Evolutionary conservation across 306 rosid species (phyloP), one percentile per base, ranked within the genome.

Genomic region (Pyrus betulifolia): DNA sequence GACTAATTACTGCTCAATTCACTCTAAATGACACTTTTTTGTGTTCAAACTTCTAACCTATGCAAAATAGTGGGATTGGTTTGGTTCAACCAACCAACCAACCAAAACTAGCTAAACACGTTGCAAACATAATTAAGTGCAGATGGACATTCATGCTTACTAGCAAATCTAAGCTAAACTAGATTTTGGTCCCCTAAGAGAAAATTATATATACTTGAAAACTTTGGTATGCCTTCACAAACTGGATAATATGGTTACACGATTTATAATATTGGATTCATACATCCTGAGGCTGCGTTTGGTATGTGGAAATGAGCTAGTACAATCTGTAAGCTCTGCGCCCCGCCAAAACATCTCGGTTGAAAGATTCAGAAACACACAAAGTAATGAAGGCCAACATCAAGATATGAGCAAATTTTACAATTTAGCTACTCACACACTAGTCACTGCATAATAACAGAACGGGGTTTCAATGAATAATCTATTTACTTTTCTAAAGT

Each of bases 401-500:
- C 17, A 23, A 67, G 52, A 40, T 30, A 67, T 1, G 4, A 71
- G 58, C 51, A 25, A 5, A n/a, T 11, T 30, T 71, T 46, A 13
- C 67, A 22, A 23, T 58, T 38, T 8, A 15, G 76, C 55, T 14
- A 38, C 66, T 54, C 75, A 38, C 5, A 42, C 45, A 42, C 45
- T 9, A 2, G 45, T 42, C 45, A 42, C 45, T 42, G 45, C 45
- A 42, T 10, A 42, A 42, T 42, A 42, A 42, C 45, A 2, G 54
- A 44, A 4, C 23, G 23, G 25, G 22, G 67, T 57, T 57, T 35
- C 64, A 66, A 63, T 69, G 65, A 68, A 72, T 42, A 49, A 74
- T 72, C 83, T 68, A 88, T 59, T 40, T 81, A 80, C 12, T 42
- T 42, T 70, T 86, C 82, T 61, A 80, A 70, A 59, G 62, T 67